These are phyloP conservation scores for Prunus yedoensis DNA, from an alignment of 331 rosid genomes.

Conservation along the genomic window DNA sequence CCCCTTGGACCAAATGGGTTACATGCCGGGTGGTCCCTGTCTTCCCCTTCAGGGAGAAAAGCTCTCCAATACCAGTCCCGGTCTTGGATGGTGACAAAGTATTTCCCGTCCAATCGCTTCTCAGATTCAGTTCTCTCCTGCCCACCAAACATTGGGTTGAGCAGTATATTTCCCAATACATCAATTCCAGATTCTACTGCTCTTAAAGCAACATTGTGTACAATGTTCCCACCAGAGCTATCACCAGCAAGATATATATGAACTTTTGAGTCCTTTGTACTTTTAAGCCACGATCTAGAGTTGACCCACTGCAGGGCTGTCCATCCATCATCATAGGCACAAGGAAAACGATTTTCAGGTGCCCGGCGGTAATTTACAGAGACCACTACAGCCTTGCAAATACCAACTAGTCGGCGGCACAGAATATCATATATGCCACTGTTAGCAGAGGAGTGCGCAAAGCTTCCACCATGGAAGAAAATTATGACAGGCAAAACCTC, in stretches of 20 bases:
- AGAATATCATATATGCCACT: slow-evolving; percentile 87
- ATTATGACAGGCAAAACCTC: slow-evolving; percentile 77
- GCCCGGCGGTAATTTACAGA: slow-evolving; percentile 87
- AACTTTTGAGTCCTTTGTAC: slow-evolving; percentile 72
- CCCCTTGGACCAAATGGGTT: slow-evolving; percentile 91
- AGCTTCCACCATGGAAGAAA: slow-evolving; percentile 98
- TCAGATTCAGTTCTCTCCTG: slow-evolving; percentile 75
- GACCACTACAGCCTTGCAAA: slow-evolving; percentile 84
- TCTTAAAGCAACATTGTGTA: slow-evolving; percentile 77
- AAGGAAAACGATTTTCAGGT: slow-evolving; percentile 77
- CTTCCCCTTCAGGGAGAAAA: slow-evolving; percentile 91
- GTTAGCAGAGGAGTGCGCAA: slow-evolving; percentile 87
- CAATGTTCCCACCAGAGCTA: slow-evolving; percentile 98
- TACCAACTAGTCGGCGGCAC: slow-evolving; percentile 77
- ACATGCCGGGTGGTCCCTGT: slow-evolving; percentile 91
- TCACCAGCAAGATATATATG: slow-evolving; percentile 84
- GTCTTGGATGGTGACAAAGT: slow-evolving; percentile 77
- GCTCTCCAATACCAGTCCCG: slow-evolving; percentile 99
- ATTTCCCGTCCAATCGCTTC: slow-evolving; percentile 75
- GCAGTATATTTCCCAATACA: slow-evolving; percentile 76
- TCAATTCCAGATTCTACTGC: slow-evolving; percentile 69
- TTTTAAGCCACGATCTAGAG: slow-evolving; percentile 80
- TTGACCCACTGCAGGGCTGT: slow-evolving; percentile 69
- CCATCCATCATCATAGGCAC: slow-evolving; percentile 98
- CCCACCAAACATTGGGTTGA: slow-evolving; percentile 96